phyloP scores from a whole-genome alignment of 2,329 filamentous ascomycete genomes.

The Cordyceps cicadae region DNA sequence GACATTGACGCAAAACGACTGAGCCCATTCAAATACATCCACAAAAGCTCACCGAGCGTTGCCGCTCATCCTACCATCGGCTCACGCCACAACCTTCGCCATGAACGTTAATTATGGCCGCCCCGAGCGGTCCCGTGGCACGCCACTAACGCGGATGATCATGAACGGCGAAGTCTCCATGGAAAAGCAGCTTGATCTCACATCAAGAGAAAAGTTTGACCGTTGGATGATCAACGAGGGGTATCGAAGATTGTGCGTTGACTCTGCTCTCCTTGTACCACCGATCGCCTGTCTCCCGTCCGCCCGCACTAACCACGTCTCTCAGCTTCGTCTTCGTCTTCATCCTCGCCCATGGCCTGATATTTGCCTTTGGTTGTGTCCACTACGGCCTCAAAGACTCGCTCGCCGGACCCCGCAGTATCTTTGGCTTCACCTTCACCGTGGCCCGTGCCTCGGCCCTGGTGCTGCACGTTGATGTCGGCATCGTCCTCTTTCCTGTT shows the following conservation, averaged over 20 bases:
- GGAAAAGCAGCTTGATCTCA: constrained; percentile 60
- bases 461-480: constrained; percentile 73
- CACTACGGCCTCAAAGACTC: constrained; percentile 75
- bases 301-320: constrained; percentile 10
- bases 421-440: constrained; percentile 67
- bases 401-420: constrained; percentile 54
- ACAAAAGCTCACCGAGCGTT: neutral
- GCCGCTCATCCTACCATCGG: neutral
- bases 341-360: constrained; percentile 61
- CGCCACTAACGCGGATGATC: constrained; percentile 72
- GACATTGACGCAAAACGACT: neutral
- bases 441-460: constrained; percentile 69
- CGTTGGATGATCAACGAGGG: constrained; percentile 88
- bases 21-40: neutral
- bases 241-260: constrained; percentile 65
- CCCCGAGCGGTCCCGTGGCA: constrained; percentile 71
- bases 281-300: neutral
- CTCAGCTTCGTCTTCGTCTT: constrained; percentile 68
- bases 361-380: constrained; percentile 73
- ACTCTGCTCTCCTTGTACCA: neutral
- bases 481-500: constrained; percentile 70
- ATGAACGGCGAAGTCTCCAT: constrained; percentile 75
- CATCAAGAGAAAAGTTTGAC: constrained; percentile 64
- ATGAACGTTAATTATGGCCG: constrained; percentile 19
- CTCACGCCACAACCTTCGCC: neutral